phyloP scores from a whole-genome alignment of 2,329 filamentous ascomycete genomes.

The Madurella mycetomatis region DNA sequence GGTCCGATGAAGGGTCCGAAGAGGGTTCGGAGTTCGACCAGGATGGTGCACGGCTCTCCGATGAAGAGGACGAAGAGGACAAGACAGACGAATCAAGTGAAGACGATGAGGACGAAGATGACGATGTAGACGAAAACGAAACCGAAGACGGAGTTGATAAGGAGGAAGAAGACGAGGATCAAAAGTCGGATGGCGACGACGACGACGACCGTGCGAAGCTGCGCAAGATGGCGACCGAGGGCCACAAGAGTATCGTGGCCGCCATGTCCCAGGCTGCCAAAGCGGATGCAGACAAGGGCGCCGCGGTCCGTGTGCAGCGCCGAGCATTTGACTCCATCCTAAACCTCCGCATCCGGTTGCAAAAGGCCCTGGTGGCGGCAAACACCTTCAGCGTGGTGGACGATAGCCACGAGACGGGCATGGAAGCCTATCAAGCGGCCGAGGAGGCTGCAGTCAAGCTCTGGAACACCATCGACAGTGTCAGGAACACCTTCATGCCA shows the following conservation, averaged over 20 bases:
- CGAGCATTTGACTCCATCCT: constrained; percentile 83
- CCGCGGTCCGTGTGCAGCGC: constrained; percentile 80
- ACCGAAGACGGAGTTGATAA: constrained; percentile 33
- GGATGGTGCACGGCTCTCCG: constrained; percentile 19
- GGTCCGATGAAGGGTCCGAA: constrained; percentile 33
- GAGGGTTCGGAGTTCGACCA: constrained; percentile 18
- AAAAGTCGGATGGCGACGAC: constrained; percentile 28
- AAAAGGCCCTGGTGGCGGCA: constrained; percentile 79
- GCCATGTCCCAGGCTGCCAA: constrained; percentile 61
- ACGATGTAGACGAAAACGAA: constrained; percentile 29
- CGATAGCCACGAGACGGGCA: constrained; percentile 33
- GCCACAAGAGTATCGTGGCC: constrained; percentile 61
- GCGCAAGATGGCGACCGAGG: constrained; percentile 62
- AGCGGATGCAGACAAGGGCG: constrained; percentile 77
- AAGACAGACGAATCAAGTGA: constrained; percentile 23
- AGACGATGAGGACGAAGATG: constrained; percentile 28
- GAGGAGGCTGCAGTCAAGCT: constrained; percentile 82
- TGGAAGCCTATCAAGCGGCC: constrained; percentile 64
- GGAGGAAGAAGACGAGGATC: constrained; percentile 36
- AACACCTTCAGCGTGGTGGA: constrained; percentile 63
- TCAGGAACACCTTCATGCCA: constrained; percentile 58
- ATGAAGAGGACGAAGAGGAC: constrained; percentile 29
- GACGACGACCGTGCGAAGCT: constrained; percentile 51
- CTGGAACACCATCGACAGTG: constrained; percentile 72
- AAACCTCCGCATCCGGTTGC: constrained; percentile 85